Conservation (phyloP, 768 basidiomycete species). For the Suillus fuscotomentosus region DNA sequence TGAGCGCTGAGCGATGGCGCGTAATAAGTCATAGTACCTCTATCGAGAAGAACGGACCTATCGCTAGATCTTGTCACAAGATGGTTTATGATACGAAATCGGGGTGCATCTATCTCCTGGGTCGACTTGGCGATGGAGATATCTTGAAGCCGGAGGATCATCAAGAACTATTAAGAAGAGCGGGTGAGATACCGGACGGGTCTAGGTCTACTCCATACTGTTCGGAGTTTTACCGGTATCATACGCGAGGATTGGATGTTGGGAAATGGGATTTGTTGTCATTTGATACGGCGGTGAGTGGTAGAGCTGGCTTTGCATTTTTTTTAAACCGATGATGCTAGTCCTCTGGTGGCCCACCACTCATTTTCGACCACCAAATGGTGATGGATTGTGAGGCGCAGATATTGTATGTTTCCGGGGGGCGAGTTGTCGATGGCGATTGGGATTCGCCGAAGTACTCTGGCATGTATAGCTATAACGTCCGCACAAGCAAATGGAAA, state of each 20-base stretch:
- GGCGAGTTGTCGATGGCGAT: constrained; percentile 66
- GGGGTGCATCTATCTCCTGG: constrained; percentile 71
- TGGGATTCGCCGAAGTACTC: constrained; percentile 61
- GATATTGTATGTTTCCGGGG: constrained; percentile 74
- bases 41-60: constrained; percentile 62
- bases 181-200: constrained; percentile 18
- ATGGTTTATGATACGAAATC: constrained; percentile 77
- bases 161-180: constrained; percentile 35
- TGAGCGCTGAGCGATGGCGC: constrained; percentile 59
- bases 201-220: constrained; percentile 34
- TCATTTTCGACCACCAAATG: constrained; percentile 83
- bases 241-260: constrained; percentile 55
- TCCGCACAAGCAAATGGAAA: constrained; percentile 65
- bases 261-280: constrained; percentile 76
- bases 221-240: constrained; percentile 78
- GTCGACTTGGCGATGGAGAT: constrained; percentile 61
- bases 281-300: constrained; percentile 62
- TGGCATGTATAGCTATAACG: constrained; percentile 71
- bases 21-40: constrained; percentile 56
- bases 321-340: constrained; percentile 23
- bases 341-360: constrained; percentile 66
- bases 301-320: no score
- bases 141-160: constrained; percentile 25
- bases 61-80: constrained; percentile 74
- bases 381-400: constrained; percentile 70